These are phyloP conservation scores for Dactylellina cionopaga DNA, from an alignment of 2,329 filamentous ascomycete species.

Conservation along the genomic window DNA sequence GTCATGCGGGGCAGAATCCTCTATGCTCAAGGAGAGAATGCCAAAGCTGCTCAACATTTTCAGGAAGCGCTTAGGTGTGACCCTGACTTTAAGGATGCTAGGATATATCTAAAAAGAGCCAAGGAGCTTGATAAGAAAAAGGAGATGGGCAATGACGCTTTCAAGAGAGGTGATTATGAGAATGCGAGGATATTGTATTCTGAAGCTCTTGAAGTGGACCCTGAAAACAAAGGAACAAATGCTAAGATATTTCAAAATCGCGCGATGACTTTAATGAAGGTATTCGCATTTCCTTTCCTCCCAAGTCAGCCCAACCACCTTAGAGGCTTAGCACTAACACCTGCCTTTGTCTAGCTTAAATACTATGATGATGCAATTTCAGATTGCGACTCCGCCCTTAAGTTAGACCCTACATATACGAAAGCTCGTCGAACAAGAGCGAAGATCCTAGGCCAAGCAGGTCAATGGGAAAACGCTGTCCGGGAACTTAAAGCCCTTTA, in stretches of 20 bases:
- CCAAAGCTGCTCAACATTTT: slow-evolving; percentile 92
- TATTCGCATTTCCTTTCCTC: slow-evolving; percentile 53
- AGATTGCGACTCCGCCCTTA: slow-evolving; percentile 85
- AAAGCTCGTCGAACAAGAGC: slow-evolving; percentile 95
- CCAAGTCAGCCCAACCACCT: background rate
- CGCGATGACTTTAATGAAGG: slow-evolving; percentile 80
- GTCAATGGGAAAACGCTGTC: slow-evolving; percentile 90
- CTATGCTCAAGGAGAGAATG: slow-evolving; percentile 92
- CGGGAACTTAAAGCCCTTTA: slow-evolving; percentile 87
- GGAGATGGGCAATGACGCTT: slow-evolving; percentile 88
- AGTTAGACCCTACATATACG: slow-evolving; percentile 82
- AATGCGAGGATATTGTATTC: slow-evolving; percentile 86
- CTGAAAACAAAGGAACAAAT: slow-evolving; percentile 88
- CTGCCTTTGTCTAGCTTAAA: slow-evolving; percentile 69
- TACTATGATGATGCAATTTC: slow-evolving; percentile 81
- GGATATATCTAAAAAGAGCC: slow-evolving; percentile 87
- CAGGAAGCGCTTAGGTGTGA: slow-evolving; percentile 88
- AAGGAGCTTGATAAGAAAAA: slow-evolving; percentile 94
- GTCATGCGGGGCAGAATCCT: slow-evolving; percentile 87
- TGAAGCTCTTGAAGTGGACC: slow-evolving; percentile 83
- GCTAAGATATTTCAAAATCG: slow-evolving; percentile 95
- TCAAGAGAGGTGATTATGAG: slow-evolving; percentile 84
- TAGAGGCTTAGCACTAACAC: slow-evolving; percentile 12
- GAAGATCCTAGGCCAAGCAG: slow-evolving; percentile 84
- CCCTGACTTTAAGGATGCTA: slow-evolving; percentile 86